A percentile compares a stretch with the other conserved stretches of the same genome.
These are phyloP conservation scores for Phytophthora melonis DNA, from an alignment of 352 stramenopile genomes.

Conservation along the genomic window DNA sequence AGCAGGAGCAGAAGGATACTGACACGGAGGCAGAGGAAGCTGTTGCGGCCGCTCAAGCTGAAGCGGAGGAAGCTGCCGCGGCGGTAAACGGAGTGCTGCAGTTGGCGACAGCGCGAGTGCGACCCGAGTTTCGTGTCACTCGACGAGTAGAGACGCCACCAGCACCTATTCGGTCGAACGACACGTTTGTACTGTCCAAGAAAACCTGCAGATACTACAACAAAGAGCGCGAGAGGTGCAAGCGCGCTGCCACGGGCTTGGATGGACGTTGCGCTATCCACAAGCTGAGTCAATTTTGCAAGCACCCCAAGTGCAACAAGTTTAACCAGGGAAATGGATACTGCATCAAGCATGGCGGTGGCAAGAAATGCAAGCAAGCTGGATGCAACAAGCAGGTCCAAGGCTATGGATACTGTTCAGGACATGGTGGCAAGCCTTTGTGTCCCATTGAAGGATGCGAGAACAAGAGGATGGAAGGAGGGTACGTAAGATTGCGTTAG, in stretches of 20 bases:
- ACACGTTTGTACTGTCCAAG: constrained; percentile 36
- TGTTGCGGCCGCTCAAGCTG: constrained; percentile 25
- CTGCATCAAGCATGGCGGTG: constrained; percentile 87
- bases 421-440: constrained; percentile 82
- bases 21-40: constrained; percentile 31
- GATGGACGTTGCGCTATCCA: constrained; percentile 83
- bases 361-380: constrained; percentile 85
- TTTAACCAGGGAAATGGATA: constrained; percentile 89
- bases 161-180: constrained; percentile 23
- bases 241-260: constrained; percentile 69
- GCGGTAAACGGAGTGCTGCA: constrained; percentile 35
- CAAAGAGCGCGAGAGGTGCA: constrained; percentile 74
- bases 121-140: constrained; percentile 17
- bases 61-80: constrained; percentile 31
- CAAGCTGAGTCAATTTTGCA: constrained; percentile 89
- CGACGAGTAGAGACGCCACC: constrained; percentile 14
- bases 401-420: constrained; percentile 86
- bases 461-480: constrained; percentile 89
- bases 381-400: constrained; percentile 87
- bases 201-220: constrained; percentile 79
- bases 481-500: no score
- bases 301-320: constrained; percentile 79
- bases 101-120: constrained; percentile 25
- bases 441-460: constrained; percentile 80
- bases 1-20: constrained; percentile 51